A percentile compares a stretch with the other conserved stretches of the same genome.
phyloP scores from a whole-genome alignment of 768 basidiomycete species.

The Mrakia hoshinonis region DNA sequence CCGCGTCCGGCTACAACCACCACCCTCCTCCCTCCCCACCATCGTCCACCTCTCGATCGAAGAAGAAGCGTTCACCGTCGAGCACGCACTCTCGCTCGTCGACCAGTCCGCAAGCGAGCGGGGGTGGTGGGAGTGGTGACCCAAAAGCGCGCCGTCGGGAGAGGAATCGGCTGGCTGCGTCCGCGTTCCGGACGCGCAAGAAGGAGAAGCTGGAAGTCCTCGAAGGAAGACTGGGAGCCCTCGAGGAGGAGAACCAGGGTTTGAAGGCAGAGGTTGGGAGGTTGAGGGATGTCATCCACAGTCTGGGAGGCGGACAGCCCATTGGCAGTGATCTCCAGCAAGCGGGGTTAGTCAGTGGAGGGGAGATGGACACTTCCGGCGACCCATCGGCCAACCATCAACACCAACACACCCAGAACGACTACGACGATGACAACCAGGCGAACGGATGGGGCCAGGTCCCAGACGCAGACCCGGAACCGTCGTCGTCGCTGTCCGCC shows the following conservation, averaged over 20 bases:
- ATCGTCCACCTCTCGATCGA: too few species aligned
- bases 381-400: too few species aligned
- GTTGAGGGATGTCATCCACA: background rate
- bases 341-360: background rate
- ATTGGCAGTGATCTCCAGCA: too few species aligned
- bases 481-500: background rate
- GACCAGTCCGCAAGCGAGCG: background rate
- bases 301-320: slow-evolving; percentile 1
- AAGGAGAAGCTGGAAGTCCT: slow-evolving; percentile 25
- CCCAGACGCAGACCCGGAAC: background rate
- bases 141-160: slow-evolving; percentile 21
- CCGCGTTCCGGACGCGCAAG: slow-evolving; percentile 24
- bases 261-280: slow-evolving; percentile 9
- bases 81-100: slow-evolving; percentile 1
- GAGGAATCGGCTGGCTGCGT: slow-evolving; percentile 27
- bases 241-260: slow-evolving; percentile 1
- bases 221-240: slow-evolving; percentile 2
- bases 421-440: too few species aligned
- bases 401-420: too few species aligned
- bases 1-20: too few species aligned
- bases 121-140: background rate
- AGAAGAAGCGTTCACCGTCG: background rate
- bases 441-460: background rate
- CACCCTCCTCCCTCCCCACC: too few species aligned
- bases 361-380: background rate